phyloP scores from a whole-genome alignment of 345 rosid genomes.

The Arabis alpina region DNA sequence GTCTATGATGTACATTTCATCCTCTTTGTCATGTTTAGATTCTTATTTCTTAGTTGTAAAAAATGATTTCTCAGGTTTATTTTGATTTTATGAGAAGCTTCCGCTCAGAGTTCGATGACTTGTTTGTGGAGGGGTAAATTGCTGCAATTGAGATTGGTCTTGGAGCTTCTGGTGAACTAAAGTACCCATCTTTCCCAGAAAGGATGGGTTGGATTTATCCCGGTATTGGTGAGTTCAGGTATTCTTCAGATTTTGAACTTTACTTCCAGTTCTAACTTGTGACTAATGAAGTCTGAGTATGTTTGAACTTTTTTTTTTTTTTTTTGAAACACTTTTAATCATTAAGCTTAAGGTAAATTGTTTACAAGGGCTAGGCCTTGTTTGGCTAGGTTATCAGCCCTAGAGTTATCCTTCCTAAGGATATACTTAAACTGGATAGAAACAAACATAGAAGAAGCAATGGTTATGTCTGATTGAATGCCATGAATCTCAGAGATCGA shows the following conservation, averaged over 20 bases:
- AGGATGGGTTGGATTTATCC: slow-evolving; percentile 95
- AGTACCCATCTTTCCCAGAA: slow-evolving; percentile 84
- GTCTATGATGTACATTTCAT: slow-evolving; percentile 1
- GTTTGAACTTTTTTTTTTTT: not conserved
- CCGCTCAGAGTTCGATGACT: slow-evolving; percentile 83
- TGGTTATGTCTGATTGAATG: too few relatives aligned
- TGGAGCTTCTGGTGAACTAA: slow-evolving; percentile 89
- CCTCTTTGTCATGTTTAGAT: not conserved
- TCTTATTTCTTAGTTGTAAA: slow-evolving; percentile 16
- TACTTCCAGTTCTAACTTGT: slow-evolving; percentile 13
- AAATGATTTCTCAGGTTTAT: slow-evolving; percentile 64
- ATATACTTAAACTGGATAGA: too few relatives aligned
- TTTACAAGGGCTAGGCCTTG: too few relatives aligned
- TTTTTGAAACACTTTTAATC: too few relatives aligned
- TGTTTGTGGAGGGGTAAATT: slow-evolving; percentile 70
- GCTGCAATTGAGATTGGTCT: slow-evolving; percentile 86
- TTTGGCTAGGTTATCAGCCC: too few relatives aligned
- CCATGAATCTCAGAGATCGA: too few relatives aligned
- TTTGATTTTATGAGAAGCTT: slow-evolving; percentile 98
- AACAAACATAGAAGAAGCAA: too few relatives aligned
- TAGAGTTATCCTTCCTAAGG: too few relatives aligned
- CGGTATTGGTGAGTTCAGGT: slow-evolving; percentile 99
- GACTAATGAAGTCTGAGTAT: slow-evolving; percentile 18
- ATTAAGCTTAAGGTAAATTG: too few relatives aligned
- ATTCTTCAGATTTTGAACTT: slow-evolving; percentile 40